Base-by-base conservation (phyloP, 1,284 basidiomycete genomes). In the Testicularia cyperi region DNA sequence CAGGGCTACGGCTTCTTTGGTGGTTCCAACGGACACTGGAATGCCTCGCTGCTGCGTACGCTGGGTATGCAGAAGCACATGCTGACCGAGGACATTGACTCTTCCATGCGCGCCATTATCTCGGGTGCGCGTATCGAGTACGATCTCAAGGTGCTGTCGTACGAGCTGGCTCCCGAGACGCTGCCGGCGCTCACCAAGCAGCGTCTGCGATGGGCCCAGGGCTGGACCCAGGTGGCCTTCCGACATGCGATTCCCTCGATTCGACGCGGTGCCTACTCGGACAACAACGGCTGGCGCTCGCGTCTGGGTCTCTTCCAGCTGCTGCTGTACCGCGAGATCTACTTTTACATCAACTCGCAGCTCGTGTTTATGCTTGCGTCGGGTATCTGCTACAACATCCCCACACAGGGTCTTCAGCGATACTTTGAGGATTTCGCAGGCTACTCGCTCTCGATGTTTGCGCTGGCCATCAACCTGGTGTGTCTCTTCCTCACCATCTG, bases 1-100 rank as follows among this genome's bases (percentile, higher is more conserved):
- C 65, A 68, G 41, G 55, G 58, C 2, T 68, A 65, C 29, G 67
- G 67, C 15, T 55, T 71, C 53, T 70, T 72, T 35, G 70, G 70
- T 37, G 70, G 70, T 8, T 57, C 55, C 31, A 71, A 72, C 51
- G 70, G 70, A 14, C 61, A 68, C 43, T 72, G 70, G 70, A 72
- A 70, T 43, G 58, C 66, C 5, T 67, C 64, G 20, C 53, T 72
- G 12, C 56, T 72, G 10, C 45, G 45, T 8, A 55, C 67, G 6
- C 49, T 72, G 1, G 62, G 56, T 2, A 65, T 72, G 60, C 53
- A 70, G 22, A 62, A 60, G 34, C 49, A 65, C 28, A 70, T 70
- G 68, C 44, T 70, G 6, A 70, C 70, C 26, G 70, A 72, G 36
- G 70, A 72, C 32, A 70, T 72, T 26, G 68, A 72, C 34, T 61